phyloP scores from a whole-genome alignment of 345 rosid genomes.

The Melaleuca quinquenervia region DNA sequence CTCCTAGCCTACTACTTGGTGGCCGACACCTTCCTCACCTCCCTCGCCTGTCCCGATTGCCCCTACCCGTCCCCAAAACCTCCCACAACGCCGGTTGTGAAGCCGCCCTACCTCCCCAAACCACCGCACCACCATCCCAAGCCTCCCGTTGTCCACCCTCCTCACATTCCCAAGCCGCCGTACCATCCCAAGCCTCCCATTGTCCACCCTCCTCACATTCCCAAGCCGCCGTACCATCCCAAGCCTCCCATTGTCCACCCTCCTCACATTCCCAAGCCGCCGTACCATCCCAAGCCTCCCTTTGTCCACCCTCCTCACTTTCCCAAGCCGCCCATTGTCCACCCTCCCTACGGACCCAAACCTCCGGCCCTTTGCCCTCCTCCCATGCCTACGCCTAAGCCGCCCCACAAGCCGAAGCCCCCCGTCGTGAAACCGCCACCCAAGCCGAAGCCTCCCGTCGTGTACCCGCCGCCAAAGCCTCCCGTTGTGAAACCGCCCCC shows the following conservation, averaged over 20 bases:
- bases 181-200: constrained; percentile 14
- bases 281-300: constrained; percentile 1
- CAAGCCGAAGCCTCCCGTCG: background rate
- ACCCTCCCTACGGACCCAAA: constrained; percentile 3
- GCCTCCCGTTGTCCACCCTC: constrained; percentile 25
- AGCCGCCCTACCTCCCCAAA: background rate
- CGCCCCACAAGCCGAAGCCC: background rate
- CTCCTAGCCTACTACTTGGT: background rate
- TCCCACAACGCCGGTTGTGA: background rate
- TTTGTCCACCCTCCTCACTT: constrained; percentile 6
- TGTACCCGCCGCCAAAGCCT: background rate
- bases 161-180: constrained; percentile 14
- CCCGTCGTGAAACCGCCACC: background rate
- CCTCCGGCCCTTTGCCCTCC: constrained; percentile 9
- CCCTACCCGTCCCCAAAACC: constrained; percentile 36
- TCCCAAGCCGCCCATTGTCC: background rate
- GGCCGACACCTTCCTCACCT: constrained; percentile 8
- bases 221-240: background rate
- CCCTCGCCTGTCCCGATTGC: constrained; percentile 37
- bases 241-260: constrained; percentile 4
- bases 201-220: background rate
- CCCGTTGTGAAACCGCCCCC: background rate
- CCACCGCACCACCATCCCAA: background rate
- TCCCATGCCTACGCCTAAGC: background rate
- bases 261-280: background rate